A percentile compares a stretch with the other conserved stretches of the same genome.
These are phyloP conservation scores for Penicillium sp. DNA, from an alignment of 2,329 filamentous ascomycete species.

Conservation along the genomic window DNA sequence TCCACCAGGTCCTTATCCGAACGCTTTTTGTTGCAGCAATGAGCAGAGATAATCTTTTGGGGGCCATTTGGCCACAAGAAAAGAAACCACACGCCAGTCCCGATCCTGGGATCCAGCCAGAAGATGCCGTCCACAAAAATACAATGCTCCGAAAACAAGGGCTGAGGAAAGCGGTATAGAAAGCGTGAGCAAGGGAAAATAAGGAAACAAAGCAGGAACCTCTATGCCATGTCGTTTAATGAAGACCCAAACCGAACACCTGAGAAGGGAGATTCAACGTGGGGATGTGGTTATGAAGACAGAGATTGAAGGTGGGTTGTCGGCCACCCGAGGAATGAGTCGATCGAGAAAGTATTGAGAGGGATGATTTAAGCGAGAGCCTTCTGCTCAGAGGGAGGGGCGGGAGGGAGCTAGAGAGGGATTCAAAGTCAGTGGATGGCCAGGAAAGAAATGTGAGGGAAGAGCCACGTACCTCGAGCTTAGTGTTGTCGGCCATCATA, in stretches of 20 bases:
- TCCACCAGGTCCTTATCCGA: conserved; percentile 20
- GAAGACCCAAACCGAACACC: conserved; percentile 40
- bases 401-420: conserved; percentile 36
- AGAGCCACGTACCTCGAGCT: conserved; percentile 66
- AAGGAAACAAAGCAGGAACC: conserved; percentile 21
- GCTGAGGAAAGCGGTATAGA: conserved; percentile 27
- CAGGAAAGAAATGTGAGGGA: not conserved
- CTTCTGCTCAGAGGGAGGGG: conserved; percentile 39
- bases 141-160: conserved; percentile 30
- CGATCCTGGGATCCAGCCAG: conserved; percentile 27
- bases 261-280: conserved; percentile 40
- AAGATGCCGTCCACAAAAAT: conserved; percentile 30
- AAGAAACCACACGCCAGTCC: conserved; percentile 22
- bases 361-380: conserved; percentile 35
- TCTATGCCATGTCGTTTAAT: conserved; percentile 41
- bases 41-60: conserved; percentile 20
- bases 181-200: conserved; percentile 27
- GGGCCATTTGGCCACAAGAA: conserved; percentile 8
- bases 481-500: conserved; percentile 88
- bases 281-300: conserved; percentile 24
- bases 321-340: conserved; percentile 20
- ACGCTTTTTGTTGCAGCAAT: conserved; percentile 16
- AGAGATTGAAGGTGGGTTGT: conserved; percentile 24
- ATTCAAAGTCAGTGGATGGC: not conserved
- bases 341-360: conserved; percentile 13